Evolutionary conservation across 1,284 basidiomycete genomes (phyloP), one percentile per base, ranked within the genome.

Genomic region (Uromyces viciae-fabae): DNA sequence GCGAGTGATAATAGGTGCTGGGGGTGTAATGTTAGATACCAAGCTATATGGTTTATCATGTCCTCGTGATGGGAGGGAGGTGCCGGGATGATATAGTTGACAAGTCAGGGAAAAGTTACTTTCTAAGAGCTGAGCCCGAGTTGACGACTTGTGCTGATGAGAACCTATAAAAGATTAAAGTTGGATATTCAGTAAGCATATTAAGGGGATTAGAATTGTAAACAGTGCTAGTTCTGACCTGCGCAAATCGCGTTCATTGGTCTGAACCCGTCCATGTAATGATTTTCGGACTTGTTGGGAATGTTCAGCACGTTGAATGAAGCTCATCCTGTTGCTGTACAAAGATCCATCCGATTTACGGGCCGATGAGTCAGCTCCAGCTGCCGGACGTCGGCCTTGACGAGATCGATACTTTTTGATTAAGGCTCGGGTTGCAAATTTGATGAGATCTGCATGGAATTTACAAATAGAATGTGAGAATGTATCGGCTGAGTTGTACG

Each of bases 261-360:
- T 62, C 49, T 79, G 66, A 25, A 79, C 66, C 40, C 72, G 46
- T 40, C 66, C 76, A 56, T 46, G 68, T 9, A 69, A 15, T 3
- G 66, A 58, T 22, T 54, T 8, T n/a, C 76, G 76, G 66, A 54
- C 46, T 1, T 56, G 11, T 36, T 64, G 49, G 14, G 75, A 68
- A 25, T 64, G 60, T 56, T 77, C 60, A 73, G 93, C 93, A 77
- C 93, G 92, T 84, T 91, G 90, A 86, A 95, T 91, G 90, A 95
- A 95, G 82, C 90, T 91, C 73, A 93, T 91, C 89, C 94, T 93
- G 88, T 95, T 95, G 80, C 91, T 92, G 90, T 98, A 98, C 85
- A 97, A 87, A 62, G 93, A 94, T 71, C 92, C 93, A 49, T 91
- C 93, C 84, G 95, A 93, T 14, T 46, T 95, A 84, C 92, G 90